Evolutionary conservation across 495 filamentous ascomycete genomes (phyloP), one percentile per base, ranked within the genome.

Genomic region (Lichenothelia convexa): DNA sequence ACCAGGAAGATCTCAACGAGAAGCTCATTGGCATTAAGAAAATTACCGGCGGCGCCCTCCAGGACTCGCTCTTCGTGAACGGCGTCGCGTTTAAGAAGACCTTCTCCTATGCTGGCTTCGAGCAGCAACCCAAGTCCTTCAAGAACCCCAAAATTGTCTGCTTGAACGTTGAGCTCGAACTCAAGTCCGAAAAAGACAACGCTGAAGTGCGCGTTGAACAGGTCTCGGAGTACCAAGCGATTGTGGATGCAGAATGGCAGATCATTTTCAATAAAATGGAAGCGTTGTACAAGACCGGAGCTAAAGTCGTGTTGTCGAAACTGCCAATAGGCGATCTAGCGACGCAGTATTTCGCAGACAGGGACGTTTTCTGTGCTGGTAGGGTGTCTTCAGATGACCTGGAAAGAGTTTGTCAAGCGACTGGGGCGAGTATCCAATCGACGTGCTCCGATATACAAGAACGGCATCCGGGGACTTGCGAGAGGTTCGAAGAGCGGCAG

Each of bases 41-140:
- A 61, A 79, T 95, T 41, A 87, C 86, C 34, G 89, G 89, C 54
- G 89, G 89, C 60, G 92, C 84, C 32, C 72, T 97, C 15, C 87
- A 93, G 52, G 89, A 97, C 54, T 93, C 86, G 6, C 72, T 94
- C 22, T 97, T 94, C 62, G 78, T 97, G 46, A 86, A 97, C 56
- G 89, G 89, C 53, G 89, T 97, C 31, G 86, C 89, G 23, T 97
- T 97, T 67, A 97, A 97, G 70, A 97, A 97, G 67, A 97, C 89
- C 30, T 97, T 97, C 62, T 84, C 89, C 26, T 97, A 97, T 54
- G 89, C 89, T 48, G 89, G 89, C 47, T 97, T 97, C 60, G 89
- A 97, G 60, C 89, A 97, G 58, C 89, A 97, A 62, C 89, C 89
- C 38, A 97, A 97, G 59, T 78, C 68, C 23, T 94, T 97, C 64